Evolutionary conservation across 768 basidiomycete species (phyloP).

Genomic region (Suillus subaureus): DNA sequence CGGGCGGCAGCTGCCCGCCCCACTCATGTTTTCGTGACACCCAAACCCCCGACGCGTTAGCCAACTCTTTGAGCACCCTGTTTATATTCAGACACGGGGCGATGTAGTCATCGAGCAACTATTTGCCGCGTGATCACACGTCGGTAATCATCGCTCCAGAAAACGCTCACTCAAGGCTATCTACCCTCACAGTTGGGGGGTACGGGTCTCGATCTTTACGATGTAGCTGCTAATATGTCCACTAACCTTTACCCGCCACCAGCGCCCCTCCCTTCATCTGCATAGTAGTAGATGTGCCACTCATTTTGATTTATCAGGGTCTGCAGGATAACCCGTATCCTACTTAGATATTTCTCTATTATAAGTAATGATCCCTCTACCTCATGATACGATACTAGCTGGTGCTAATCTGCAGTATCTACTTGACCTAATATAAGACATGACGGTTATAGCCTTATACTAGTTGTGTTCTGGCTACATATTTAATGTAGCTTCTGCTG

Average conservation of each 20-base stretch:
- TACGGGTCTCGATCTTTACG: conserved; percentile 16
- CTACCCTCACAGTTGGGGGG: conserved; percentile 18
- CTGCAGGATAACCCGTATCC: background rate
- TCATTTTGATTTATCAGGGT: background rate
- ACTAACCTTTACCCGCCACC: conserved; percentile 15
- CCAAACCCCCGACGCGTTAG: background rate
- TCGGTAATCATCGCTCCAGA: background rate
- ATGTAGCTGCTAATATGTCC: conserved; percentile 22
- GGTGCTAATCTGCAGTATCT: background rate
- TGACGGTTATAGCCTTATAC: background rate
- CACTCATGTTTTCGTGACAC: background rate
- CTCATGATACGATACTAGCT: background rate
- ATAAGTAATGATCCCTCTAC: background rate
- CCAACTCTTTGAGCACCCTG: background rate
- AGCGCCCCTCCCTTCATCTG: background rate
- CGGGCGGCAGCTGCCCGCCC: no score
- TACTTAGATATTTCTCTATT: background rate
- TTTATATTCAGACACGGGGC: background rate
- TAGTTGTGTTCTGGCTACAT: background rate
- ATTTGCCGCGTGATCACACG: background rate
- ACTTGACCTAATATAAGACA: background rate
- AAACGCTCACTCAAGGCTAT: background rate
- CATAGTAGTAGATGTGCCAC: no score
- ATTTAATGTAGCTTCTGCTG: background rate
- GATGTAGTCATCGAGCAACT: background rate